Evolutionary conservation across 805 yeast species (phyloP).

Genomic region (Candida nitratophila): DNA sequence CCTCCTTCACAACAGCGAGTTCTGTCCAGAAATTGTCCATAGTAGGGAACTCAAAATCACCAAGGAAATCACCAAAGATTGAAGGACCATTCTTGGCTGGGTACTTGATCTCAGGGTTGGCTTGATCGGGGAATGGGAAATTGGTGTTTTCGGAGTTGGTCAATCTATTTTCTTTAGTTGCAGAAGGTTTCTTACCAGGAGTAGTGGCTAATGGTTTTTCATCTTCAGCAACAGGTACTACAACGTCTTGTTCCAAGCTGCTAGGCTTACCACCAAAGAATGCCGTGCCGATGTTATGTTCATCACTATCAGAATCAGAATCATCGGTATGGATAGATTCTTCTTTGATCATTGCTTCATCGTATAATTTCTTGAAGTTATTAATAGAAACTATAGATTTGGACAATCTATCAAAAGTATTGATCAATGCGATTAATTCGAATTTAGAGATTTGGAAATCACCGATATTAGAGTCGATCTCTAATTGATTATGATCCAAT

Average conservation of each 20-base stretch:
- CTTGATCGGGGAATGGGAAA: background rate
- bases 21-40: slow-evolving; percentile 45
- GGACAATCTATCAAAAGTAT: slow-evolving; percentile 88
- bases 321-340: slow-evolving; percentile 13
- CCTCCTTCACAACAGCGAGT: slow-evolving; percentile 44
- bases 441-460: slow-evolving; percentile 51
- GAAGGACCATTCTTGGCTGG: background rate
- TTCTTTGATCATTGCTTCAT: slow-evolving; percentile 20
- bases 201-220: background rate
- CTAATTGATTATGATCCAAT: slow-evolving; percentile 42
- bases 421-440: slow-evolving; percentile 84
- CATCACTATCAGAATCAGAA: background rate
- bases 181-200: background rate
- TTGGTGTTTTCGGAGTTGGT: background rate
- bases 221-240: background rate
- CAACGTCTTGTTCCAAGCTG: background rate
- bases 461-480: slow-evolving; percentile 19
- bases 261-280: background rate
- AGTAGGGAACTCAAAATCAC: slow-evolving; percentile 7
- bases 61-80: background rate
- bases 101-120: background rate
- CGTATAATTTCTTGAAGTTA: slow-evolving; percentile 57
- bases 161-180: too few species aligned
- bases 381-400: slow-evolving; percentile 73
- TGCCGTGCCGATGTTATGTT: slow-evolving; percentile 1